Evolutionary conservation across 1,139 yeast species (phyloP).

Genomic region (Sugiyamaella novakii): DNA sequence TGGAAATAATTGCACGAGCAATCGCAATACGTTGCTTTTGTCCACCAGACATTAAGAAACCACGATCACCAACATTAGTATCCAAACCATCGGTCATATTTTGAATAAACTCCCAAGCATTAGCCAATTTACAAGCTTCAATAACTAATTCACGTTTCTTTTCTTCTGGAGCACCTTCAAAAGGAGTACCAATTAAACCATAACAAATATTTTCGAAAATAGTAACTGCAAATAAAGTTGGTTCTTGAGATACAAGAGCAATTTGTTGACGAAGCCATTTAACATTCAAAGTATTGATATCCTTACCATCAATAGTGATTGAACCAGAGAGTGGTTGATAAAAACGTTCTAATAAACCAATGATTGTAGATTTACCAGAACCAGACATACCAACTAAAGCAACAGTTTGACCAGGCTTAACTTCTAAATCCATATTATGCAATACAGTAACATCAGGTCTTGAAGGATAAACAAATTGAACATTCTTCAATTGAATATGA

Average conservation of each 20-base stretch:
- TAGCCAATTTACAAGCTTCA: slow-evolving; percentile 45
- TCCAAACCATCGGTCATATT: slow-evolving; percentile 48
- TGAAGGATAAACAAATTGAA: slow-evolving; percentile 82
- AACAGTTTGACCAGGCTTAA: slow-evolving; percentile 73
- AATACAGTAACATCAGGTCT: slow-evolving; percentile 76
- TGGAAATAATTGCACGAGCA: slow-evolving; percentile 74
- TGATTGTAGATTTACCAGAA: slow-evolving; percentile 85
- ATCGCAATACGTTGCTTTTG: slow-evolving; percentile 89
- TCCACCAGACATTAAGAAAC: slow-evolving; percentile 69
- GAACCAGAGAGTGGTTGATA: slow-evolving; percentile 64
- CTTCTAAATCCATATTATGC: slow-evolving; percentile 59
- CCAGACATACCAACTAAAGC: slow-evolving; percentile 94
- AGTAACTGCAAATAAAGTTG: slow-evolving; percentile 75
- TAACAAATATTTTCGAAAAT: slow-evolving; percentile 78
- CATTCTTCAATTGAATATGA: slow-evolving; percentile 63
- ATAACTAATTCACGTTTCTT: slow-evolving; percentile 40
- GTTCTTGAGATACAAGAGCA: slow-evolving; percentile 90
- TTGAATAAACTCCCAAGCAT: slow-evolving; percentile 47
- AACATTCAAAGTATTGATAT: slow-evolving; percentile 65
- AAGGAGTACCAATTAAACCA: slow-evolving; percentile 61
- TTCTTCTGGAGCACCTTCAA: slow-evolving; percentile 47
- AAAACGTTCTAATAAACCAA: slow-evolving; percentile 70
- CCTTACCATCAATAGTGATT: slow-evolving; percentile 65
- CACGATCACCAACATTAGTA: slow-evolving; percentile 60
- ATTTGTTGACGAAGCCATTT: slow-evolving; percentile 71